Conservation (phyloP, 106 monocot genomes). For the Dioscorea zingiberensis region DNA sequence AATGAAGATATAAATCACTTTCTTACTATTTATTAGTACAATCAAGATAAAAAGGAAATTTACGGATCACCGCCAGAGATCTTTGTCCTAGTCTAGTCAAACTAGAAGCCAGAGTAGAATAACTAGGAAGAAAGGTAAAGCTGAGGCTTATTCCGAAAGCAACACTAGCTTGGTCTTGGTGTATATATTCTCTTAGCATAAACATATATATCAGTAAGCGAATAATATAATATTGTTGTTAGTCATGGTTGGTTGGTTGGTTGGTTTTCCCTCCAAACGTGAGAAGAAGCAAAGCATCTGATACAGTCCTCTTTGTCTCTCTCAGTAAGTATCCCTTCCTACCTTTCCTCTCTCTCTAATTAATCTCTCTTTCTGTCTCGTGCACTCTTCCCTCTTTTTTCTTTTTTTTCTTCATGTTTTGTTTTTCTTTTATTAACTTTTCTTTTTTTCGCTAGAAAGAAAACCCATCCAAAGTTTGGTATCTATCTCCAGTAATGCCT, state of each 20-base stretch:
- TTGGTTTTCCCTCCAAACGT: conserved; percentile 7
- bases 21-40: too few relatives aligned
- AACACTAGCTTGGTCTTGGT: too few relatives aligned
- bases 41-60: too few relatives aligned
- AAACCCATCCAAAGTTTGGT: conserved; percentile 17
- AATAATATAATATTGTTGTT: too few relatives aligned
- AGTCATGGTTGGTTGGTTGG: too few relatives aligned
- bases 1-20: too few relatives aligned
- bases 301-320: background rate
- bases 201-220: background rate
- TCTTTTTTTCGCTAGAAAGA: background rate
- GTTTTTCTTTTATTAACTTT: background rate
- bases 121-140: background rate
- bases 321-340: background rate
- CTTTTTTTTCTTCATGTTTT: background rate
- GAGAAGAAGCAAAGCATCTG: conserved; percentile 7
- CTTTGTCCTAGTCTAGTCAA: background rate
- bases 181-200: background rate
- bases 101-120: background rate
- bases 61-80: too few relatives aligned
- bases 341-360: conserved; percentile 1
- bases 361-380: too few relatives aligned
- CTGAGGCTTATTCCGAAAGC: background rate
- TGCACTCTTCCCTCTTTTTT: background rate
- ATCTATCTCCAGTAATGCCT: conserved; percentile 1